Evolutionary conservation across 352 stramenopile genomes (phyloP).

Genomic region (Globisporangium nagaii): DNA sequence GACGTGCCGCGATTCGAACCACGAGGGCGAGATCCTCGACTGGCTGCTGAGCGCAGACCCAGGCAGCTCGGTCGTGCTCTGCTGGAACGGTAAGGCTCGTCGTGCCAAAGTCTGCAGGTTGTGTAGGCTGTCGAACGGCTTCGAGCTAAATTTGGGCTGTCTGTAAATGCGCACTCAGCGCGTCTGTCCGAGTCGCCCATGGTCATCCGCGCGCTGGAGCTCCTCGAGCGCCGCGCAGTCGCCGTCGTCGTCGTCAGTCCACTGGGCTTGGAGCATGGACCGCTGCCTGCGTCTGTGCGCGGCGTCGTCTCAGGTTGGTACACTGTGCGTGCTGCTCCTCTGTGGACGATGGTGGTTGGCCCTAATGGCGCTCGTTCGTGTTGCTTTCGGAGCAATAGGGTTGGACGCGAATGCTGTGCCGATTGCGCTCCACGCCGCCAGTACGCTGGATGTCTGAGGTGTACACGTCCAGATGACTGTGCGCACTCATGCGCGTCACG

Average conservation of each 20-base stretch:
- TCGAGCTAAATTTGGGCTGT: neutral
- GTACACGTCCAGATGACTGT: no score
- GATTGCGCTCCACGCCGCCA: slow-evolving; percentile 4
- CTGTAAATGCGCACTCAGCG: slow-evolving; percentile 13
- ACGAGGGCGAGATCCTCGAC: slow-evolving; percentile 29
- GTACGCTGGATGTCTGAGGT: neutral
- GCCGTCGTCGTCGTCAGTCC: slow-evolving; percentile 27
- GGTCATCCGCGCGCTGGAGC: slow-evolving; percentile 24
- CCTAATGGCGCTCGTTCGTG: neutral
- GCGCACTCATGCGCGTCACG: no score
- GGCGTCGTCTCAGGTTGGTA: slow-evolving; percentile 30
- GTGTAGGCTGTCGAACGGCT: no score
- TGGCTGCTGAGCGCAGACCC: slow-evolving; percentile 16
- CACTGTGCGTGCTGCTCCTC: neutral
- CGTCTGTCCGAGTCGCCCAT: slow-evolving; percentile 25
- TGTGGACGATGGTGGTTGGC: neutral
- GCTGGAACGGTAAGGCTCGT: slow-evolving; percentile 30
- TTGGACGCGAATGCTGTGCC: neutral
- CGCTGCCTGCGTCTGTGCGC: slow-evolving; percentile 22
- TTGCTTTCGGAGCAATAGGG: neutral
- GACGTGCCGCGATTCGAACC: slow-evolving; percentile 17
- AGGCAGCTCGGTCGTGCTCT: slow-evolving; percentile 25
- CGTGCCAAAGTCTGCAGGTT: no score
- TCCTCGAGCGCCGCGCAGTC: slow-evolving; percentile 15
- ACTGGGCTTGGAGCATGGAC: slow-evolving; percentile 23